These are phyloP conservation scores for Curvularia sp. DNA, from an alignment of 2,329 filamentous ascomycete genomes.

Conservation along the genomic window DNA sequence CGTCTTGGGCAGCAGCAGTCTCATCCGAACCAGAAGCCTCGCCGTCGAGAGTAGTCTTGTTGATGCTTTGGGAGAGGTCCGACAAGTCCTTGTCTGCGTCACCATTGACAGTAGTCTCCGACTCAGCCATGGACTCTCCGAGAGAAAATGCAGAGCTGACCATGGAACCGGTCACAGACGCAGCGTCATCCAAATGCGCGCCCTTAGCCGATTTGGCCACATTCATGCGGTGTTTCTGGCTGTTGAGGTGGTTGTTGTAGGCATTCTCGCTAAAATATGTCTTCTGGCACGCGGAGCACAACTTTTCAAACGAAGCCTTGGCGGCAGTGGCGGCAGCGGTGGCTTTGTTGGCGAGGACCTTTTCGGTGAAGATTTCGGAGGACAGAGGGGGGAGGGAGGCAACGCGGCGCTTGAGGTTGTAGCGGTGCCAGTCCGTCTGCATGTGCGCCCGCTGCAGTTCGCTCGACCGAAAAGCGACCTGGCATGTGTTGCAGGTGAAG, in stretches of 20 bases:
- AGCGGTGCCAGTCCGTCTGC: conserved; percentile 98
- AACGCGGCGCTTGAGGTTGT: conserved; percentile 94
- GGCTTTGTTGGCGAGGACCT: conserved; percentile 90
- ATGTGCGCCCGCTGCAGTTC: conserved; percentile 95
- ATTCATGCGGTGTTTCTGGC: conserved; percentile 84
- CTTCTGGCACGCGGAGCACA: conserved; percentile 83
- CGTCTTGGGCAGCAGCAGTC: conserved; percentile 54
- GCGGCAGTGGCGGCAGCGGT: conserved; percentile 83
- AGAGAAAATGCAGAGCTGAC: conserved; percentile 92
- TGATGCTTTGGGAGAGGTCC: conserved; percentile 78
- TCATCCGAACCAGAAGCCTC: conserved; percentile 54
- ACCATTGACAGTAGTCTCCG: conserved; percentile 64
- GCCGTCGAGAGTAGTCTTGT: conserved; percentile 63
- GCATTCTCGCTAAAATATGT: conserved; percentile 97
- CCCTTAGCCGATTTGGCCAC: conserved; percentile 57
- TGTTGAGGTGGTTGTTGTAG: conserved; percentile 88
- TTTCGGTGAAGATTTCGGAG: conserved; percentile 92
- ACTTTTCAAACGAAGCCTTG: conserved; percentile 85
- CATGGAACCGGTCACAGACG: conserved; percentile 69
- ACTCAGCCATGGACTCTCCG: conserved; percentile 74
- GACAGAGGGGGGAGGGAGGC: conserved; percentile 89
- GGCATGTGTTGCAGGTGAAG: conserved; percentile 98
- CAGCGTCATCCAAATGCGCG: conserved; percentile 66
- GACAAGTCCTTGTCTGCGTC: conserved; percentile 78
- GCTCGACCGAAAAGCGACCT: conserved; percentile 93